These are phyloP conservation scores for Plenodomus tracheiphilus DNA, from an alignment of 2,329 filamentous ascomycete genomes.

Conservation along the genomic window DNA sequence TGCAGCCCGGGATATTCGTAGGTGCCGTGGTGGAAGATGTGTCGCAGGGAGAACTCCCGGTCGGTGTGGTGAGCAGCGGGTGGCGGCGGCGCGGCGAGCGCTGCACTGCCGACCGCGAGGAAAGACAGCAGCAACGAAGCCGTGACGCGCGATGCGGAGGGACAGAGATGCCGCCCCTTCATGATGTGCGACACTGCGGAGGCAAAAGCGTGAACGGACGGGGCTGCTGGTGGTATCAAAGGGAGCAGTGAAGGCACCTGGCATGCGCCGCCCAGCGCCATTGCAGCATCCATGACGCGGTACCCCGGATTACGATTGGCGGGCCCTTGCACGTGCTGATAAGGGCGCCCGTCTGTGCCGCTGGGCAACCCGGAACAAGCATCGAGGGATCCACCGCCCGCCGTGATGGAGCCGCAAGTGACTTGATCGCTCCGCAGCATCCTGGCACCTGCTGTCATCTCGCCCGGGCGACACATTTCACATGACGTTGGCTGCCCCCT, in stretches of 20 bases:
- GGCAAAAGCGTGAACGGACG: too few species aligned
- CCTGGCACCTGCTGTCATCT: constrained; percentile 2
- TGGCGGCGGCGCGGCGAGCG: constrained; percentile 35
- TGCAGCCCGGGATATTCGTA: constrained; percentile 77
- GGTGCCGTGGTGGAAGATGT: constrained; percentile 91
- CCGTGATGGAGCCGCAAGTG: too few species aligned
- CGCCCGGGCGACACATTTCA: not conserved
- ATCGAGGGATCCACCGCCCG: not conserved
- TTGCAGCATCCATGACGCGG: not conserved
- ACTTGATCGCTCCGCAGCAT: not conserved
- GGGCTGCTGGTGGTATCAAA: too few species aligned
- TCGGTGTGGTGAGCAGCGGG: constrained; percentile 23
- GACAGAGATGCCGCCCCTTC: constrained; percentile 38
- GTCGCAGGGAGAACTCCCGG: constrained; percentile 62
- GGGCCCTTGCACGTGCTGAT: not conserved
- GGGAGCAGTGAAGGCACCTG: too few species aligned
- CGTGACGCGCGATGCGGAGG: constrained; percentile 66
- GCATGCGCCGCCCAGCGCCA: too few species aligned
- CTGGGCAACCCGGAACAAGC: not conserved
- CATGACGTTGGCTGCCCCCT: not conserved
- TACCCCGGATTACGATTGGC: not conserved
- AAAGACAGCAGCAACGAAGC: constrained; percentile 67
- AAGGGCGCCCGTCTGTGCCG: not conserved
- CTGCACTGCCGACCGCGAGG: constrained; percentile 59
- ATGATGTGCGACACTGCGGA: too few species aligned